Conservation (phyloP, 345 rosid species). For the Eucalyptus sp. region DNA sequence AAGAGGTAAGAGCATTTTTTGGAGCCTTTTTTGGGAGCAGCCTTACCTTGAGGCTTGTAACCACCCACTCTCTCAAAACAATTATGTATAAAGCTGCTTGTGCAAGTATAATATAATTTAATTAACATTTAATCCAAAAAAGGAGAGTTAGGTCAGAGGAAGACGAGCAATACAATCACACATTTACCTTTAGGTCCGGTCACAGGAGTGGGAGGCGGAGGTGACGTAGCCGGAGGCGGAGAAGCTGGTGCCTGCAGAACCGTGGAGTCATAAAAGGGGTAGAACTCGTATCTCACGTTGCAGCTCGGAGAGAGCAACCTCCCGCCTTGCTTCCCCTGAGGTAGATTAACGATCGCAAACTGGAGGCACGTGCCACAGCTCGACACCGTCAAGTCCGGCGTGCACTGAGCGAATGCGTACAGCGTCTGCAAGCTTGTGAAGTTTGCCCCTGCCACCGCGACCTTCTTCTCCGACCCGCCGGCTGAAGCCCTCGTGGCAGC, state of each 20-base stretch:
- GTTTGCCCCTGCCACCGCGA: not conserved
- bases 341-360: rapidly evolving
- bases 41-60: no score
- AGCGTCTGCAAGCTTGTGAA: not conserved
- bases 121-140: no score
- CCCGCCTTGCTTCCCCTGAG: no score
- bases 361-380: not conserved
- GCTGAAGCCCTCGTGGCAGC: not conserved
- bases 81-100: no score
- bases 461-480: not conserved
- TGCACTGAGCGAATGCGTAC: not conserved
- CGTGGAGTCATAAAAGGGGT: not conserved
- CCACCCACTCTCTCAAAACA: no score
- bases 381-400: not conserved
- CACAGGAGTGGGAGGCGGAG: not conserved
- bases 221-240: rapidly evolving
- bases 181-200: not conserved
- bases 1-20: no score
- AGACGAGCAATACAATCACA: no score
- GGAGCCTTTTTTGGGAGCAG: no score
- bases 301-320: no score
- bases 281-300: no score
- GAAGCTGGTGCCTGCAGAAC: not conserved
- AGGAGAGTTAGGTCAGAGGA: no score
- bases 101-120: no score